Percentiles rank a stretch among this genome's conserved stretches.
These are phyloP conservation scores for Umbilicaria muhlenbergii DNA, from an alignment of 495 filamentous ascomycete genomes.

Conservation along the genomic window DNA sequence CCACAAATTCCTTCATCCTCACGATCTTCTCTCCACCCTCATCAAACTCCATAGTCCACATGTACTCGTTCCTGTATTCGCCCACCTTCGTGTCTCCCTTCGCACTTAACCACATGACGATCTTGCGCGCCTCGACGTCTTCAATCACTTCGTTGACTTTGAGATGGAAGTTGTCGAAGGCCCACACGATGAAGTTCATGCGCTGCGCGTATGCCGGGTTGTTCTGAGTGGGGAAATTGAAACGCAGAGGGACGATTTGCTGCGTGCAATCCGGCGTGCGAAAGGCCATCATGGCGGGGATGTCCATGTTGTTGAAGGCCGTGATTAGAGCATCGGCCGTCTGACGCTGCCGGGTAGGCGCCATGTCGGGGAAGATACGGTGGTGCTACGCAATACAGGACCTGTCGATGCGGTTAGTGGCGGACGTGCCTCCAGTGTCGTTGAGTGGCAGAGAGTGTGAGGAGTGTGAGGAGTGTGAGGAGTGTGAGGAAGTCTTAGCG, in stretches of 20 bases:
- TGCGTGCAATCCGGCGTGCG: conserved; percentile 11
- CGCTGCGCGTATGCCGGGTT: conserved; percentile 8
- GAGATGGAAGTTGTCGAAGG: conserved; percentile 14
- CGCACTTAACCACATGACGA: conserved; percentile 12
- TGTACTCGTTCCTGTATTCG: conserved; percentile 20
- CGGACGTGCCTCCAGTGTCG: too few relatives aligned
- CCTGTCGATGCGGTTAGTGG: too few relatives aligned
- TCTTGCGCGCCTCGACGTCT: conserved; percentile 7
- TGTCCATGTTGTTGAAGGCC: conserved; percentile 15
- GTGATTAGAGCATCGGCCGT: conserved; percentile 11
- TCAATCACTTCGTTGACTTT: conserved; percentile 11
- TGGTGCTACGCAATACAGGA: too few relatives aligned
- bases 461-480: too few relatives aligned
- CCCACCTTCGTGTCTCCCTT: conserved; percentile 11
- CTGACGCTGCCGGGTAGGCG: conserved; percentile 5
- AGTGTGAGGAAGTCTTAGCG: too few relatives aligned
- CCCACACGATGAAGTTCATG: conserved; percentile 3
- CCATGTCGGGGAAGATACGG: background rate
- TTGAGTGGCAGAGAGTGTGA: too few relatives aligned
- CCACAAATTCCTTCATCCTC: conserved; percentile 21
- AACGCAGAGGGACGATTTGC: conserved; percentile 9
- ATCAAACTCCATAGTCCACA: conserved; percentile 27
- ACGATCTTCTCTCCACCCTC: conserved; percentile 18
- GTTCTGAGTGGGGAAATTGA: conserved; percentile 7
- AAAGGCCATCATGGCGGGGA: conserved; percentile 10